phyloP scores from a whole-genome alignment of 1,284 basidiomycete genomes.

The Leccinum pseudoinsigne region DNA sequence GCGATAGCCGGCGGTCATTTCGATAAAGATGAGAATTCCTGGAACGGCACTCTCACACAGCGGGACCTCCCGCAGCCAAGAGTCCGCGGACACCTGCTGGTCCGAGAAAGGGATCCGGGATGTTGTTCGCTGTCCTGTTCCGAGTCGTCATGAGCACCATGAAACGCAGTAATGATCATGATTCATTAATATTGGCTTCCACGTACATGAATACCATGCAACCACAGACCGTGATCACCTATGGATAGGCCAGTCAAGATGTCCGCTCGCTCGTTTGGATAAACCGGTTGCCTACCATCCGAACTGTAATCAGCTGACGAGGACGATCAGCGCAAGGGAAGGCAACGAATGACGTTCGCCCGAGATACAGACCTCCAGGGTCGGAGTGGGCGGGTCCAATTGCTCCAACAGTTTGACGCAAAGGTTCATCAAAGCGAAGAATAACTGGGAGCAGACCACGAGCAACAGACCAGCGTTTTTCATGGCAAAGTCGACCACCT shows the following conservation, averaged over 20 bases:
- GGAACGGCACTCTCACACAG: conserved; percentile 45
- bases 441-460: conserved; percentile 58
- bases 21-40: not conserved
- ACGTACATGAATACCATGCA: conserved; percentile 44
- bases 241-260: not conserved
- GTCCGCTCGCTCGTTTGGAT: too few relatives aligned
- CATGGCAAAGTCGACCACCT: conserved; percentile 2
- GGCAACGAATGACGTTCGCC: not conserved
- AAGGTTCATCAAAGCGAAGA: conserved; percentile 62
- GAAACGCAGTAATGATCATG: not conserved
- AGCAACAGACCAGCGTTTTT: conserved; percentile 62
- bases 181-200: conserved; percentile 2
- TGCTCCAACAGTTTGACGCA: conserved; percentile 61
- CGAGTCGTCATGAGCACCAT: conserved; percentile 1
- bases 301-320: conserved; percentile 44
- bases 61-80: conserved; percentile 59
- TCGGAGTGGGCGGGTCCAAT: conserved; percentile 56
- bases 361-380: conserved; percentile 50
- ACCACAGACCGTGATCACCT: conserved; percentile 46
- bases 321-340: conserved; percentile 32
- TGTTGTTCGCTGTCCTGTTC: conserved; percentile 47
- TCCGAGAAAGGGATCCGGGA: conserved; percentile 67
- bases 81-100: conserved; percentile 65
- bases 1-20: not conserved
- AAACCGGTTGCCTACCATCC: conserved; percentile 40